Conservation (phyloP, 805 yeast species). For the Wickerhamiella qilinensis region DNA sequence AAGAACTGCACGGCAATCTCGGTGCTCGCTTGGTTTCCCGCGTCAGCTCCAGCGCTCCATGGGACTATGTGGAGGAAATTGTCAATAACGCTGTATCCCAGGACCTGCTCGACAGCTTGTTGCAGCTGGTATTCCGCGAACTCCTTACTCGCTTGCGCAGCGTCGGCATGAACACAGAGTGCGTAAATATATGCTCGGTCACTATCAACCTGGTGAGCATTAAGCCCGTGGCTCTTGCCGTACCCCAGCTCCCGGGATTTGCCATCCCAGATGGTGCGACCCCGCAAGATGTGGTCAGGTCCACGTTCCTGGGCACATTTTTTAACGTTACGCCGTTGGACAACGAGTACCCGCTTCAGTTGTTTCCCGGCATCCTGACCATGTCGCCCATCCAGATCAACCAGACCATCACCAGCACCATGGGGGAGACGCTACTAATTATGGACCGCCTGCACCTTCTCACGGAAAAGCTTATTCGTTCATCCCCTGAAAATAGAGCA, state of each 20-base stretch:
- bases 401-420: constrained; percentile 12
- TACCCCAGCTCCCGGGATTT: constrained; percentile 43
- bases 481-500: constrained; percentile 46
- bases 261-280: constrained; percentile 28
- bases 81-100: constrained; percentile 47
- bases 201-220: constrained; percentile 39
- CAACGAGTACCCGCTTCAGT: constrained; percentile 32
- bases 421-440: constrained; percentile 11
- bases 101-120: constrained; percentile 44
- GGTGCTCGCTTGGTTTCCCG: constrained; percentile 2
- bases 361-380: constrained; percentile 23
- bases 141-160: constrained; percentile 23
- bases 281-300: constrained; percentile 39
- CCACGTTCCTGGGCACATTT: constrained; percentile 62
- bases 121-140: constrained; percentile 31
- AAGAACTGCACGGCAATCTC: constrained; percentile 7
- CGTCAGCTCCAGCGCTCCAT: constrained; percentile 6
- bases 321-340: constrained; percentile 60
- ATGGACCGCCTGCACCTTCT: constrained; percentile 42
- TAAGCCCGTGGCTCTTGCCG: constrained; percentile 43
- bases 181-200: constrained; percentile 30
- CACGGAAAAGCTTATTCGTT: constrained; percentile 59
- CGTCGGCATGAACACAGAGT: constrained; percentile 28
- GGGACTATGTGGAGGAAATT: constrained; percentile 40
- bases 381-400: constrained; percentile 4